Evolutionary conservation across 495 filamentous ascomycete genomes (phyloP).

Genomic region (Talaromyces stipitatus): DNA sequence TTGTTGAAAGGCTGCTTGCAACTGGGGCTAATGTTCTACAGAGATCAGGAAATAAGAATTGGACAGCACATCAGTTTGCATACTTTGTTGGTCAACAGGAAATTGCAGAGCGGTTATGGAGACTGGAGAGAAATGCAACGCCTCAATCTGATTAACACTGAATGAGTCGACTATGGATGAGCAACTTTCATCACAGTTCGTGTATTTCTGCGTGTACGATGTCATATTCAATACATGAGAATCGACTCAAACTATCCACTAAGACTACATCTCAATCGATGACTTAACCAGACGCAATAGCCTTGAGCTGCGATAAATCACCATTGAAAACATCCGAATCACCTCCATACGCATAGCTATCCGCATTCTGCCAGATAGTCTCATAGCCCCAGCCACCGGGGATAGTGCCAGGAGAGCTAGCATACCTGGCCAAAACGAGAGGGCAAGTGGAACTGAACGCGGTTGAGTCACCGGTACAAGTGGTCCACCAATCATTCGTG

Average conservation of each 20-base stretch:
- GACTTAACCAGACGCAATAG: conserved; percentile 19
- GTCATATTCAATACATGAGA: not conserved
- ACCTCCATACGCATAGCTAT: conserved; percentile 38
- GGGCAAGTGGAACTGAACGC: conserved; percentile 45
- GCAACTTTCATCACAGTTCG: not conserved
- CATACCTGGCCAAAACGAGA: conserved; percentile 51
- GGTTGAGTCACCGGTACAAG: conserved; percentile 50
- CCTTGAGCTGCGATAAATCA: conserved; percentile 17
- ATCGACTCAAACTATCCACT: not conserved
- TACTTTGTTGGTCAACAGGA: conserved; percentile 6
- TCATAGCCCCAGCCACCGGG: conserved; percentile 54
- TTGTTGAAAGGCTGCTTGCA: conserved; percentile 5
- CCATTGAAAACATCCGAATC: conserved; percentile 49
- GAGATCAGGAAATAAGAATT: conserved; percentile 2
- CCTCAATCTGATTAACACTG: not conserved
- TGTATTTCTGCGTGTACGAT: not conserved
- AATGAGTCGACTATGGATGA: not conserved
- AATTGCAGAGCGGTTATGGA: not conserved
- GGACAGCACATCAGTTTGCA: conserved; percentile 3
- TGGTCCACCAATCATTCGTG: conserved; percentile 54
- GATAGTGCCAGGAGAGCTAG: conserved; percentile 37
- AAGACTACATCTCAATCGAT: not conserved
- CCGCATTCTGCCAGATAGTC: conserved; percentile 52
- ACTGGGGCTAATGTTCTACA: conserved; percentile 5
- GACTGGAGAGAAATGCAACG: not conserved